Evolutionary conservation across 2,329 filamentous ascomycete species (phyloP).

Genomic region (Colletotrichum cuscutae): DNA sequence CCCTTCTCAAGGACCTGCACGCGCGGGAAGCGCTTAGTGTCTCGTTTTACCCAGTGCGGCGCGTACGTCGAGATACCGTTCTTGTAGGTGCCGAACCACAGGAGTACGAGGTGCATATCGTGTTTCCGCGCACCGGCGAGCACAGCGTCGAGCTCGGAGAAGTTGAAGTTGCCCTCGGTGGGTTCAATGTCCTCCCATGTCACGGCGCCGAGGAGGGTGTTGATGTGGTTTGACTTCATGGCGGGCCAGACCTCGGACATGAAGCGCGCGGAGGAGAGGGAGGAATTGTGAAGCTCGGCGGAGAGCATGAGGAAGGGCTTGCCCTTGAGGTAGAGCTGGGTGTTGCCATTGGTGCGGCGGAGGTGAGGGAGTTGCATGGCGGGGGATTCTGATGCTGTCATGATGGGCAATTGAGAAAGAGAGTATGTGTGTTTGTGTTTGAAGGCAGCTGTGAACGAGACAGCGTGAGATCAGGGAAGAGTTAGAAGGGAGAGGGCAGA

Average conservation of each 20-base stretch:
- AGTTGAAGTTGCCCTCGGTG: constrained; percentile 46
- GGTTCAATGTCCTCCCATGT: constrained; percentile 52
- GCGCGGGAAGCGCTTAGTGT: constrained; percentile 48
- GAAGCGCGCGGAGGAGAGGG: constrained; percentile 45
- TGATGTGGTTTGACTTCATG: constrained; percentile 47
- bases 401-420: neutral
- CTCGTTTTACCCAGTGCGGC: constrained; percentile 47
- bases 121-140: constrained; percentile 44
- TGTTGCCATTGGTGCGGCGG: constrained; percentile 40
- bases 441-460: neutral
- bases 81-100: constrained; percentile 53
- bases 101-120: constrained; percentile 47
- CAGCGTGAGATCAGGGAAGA: neutral
- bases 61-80: constrained; percentile 50
- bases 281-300: constrained; percentile 50
- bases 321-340: constrained; percentile 49
- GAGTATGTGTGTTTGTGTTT: neutral
- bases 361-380: constrained; percentile 35
- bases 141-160: constrained; percentile 46
- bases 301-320: constrained; percentile 49
- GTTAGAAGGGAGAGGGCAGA: neutral
- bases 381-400: constrained; percentile 23
- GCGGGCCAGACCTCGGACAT: constrained; percentile 45
- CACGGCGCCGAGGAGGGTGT: constrained; percentile 49
- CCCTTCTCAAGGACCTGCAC: constrained; percentile 45